phyloP scores from a whole-genome alignment of 148 eudicot genomes.

The Beta vulgaris region DNA sequence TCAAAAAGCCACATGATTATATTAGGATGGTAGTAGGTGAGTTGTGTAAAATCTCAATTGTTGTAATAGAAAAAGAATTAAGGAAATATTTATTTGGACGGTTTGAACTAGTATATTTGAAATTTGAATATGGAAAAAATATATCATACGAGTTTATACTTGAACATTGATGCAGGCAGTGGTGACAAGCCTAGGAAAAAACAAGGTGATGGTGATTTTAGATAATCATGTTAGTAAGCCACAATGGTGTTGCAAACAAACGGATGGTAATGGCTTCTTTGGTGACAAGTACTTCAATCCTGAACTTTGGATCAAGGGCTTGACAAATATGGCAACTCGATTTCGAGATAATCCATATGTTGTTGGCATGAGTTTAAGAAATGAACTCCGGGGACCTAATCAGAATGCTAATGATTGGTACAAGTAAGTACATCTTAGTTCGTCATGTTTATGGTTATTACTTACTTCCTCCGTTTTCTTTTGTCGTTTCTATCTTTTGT shows the following conservation, averaged over 20 bases:
- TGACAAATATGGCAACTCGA: slow-evolving; percentile 63
- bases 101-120: no score
- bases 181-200: slow-evolving; percentile 50
- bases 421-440: slow-evolving; percentile 42
- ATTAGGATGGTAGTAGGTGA: no score
- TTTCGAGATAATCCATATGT: slow-evolving; percentile 57
- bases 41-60: no score
- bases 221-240: slow-evolving; percentile 88
- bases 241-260: slow-evolving; percentile 75
- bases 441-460: no score
- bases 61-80: no score
- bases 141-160: no score
- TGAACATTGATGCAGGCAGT: slow-evolving; percentile 50
- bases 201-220: slow-evolving; percentile 75
- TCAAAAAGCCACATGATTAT: no score
- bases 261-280: slow-evolving; percentile 88
- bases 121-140: no score
- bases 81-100: no score
- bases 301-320: slow-evolving; percentile 63
- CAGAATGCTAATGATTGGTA: slow-evolving; percentile 75
- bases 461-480: no score
- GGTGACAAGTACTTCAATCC: slow-evolving; percentile 69
- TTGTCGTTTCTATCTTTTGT: no score
- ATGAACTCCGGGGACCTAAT: slow-evolving; percentile 81
- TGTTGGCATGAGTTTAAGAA: slow-evolving; percentile 87